Evolutionary conservation across 1,139 yeast genomes (phyloP).

Genomic region (Blastobotrys niveus): DNA sequence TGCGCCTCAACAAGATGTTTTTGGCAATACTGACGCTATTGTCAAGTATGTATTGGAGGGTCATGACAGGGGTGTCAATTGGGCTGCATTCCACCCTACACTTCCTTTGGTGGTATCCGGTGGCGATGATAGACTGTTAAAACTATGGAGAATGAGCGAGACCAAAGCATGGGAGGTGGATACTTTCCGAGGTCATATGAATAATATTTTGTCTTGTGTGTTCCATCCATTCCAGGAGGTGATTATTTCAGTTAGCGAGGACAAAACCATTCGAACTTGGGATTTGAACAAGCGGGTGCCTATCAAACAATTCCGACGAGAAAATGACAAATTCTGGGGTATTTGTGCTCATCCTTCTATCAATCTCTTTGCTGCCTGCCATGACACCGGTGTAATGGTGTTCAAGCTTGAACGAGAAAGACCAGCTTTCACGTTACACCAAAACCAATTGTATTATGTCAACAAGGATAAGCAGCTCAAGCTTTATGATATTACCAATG

Average conservation of each 20-base stretch:
- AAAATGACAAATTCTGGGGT: slow-evolving; percentile 92
- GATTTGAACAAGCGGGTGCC: slow-evolving; percentile 91
- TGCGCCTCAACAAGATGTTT: slow-evolving; percentile 61
- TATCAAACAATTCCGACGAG: slow-evolving; percentile 91
- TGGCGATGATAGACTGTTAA: slow-evolving; percentile 92
- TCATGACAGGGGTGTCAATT: slow-evolving; percentile 96
- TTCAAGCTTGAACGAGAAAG: slow-evolving; percentile 97
- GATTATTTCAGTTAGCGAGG: slow-evolving; percentile 91
- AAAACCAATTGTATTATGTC: slow-evolving; percentile 63
- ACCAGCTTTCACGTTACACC: slow-evolving; percentile 77
- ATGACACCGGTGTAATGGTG: slow-evolving; percentile 96
- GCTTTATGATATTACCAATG: slow-evolving; percentile 58
- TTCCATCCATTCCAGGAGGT: slow-evolving; percentile 94
- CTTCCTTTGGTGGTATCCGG: slow-evolving; percentile 92
- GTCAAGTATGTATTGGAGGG: slow-evolving; percentile 97
- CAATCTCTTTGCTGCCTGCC: slow-evolving; percentile 93
- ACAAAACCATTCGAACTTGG: slow-evolving; percentile 97
- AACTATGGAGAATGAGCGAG: slow-evolving; percentile 97
- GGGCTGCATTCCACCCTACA: slow-evolving; percentile 98
- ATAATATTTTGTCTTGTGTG: slow-evolving; percentile 80
- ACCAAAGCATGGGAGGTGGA: slow-evolving; percentile 99
- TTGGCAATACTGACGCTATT: slow-evolving; percentile 89
- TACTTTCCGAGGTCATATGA: slow-evolving; percentile 95
- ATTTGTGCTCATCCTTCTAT: slow-evolving; percentile 83
- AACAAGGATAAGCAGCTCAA: slow-evolving; percentile 86